These are phyloP conservation scores for Vitis hybrid DNA, from an alignment of 177 flowering plant genomes.

Conservation along the genomic window DNA sequence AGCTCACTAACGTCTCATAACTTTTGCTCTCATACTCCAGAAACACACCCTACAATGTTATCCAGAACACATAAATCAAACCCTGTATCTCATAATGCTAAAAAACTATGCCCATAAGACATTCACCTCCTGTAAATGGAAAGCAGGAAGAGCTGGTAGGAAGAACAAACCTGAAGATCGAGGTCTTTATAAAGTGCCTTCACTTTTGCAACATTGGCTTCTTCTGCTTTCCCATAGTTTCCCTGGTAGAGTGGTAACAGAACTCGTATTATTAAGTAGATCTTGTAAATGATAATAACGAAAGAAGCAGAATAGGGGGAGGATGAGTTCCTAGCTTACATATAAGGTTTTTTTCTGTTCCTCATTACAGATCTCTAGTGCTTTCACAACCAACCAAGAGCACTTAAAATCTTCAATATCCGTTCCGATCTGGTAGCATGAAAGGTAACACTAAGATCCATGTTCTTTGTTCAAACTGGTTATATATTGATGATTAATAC, in stretches of 20 bases:
- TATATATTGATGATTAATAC: neutral
- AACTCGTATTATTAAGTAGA: too few relatives aligned
- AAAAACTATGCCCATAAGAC: neutral
- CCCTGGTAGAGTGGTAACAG: slow-evolving; percentile 44
- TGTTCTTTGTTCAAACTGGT: neutral
- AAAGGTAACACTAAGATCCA: neutral
- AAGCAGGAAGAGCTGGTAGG: neutral
- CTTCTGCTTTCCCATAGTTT: slow-evolving; percentile 73
- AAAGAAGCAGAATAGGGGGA: neutral
- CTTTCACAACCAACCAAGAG: slow-evolving; percentile 35
- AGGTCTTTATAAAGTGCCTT: slow-evolving; percentile 74
- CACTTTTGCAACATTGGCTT: slow-evolving; percentile 63
- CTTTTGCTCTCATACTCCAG: slow-evolving; percentile 68
- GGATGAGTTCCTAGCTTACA: slow-evolving; percentile 9
- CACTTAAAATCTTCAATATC: slow-evolving; percentile 37
- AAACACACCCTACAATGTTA: slow-evolving; percentile 51
- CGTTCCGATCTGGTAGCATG: slow-evolving; percentile 20
- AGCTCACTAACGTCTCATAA: slow-evolving; percentile 46
- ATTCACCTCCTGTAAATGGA: neutral
- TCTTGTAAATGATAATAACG: neutral
- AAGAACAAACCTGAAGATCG: slow-evolving; percentile 62
- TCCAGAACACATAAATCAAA: neutral
- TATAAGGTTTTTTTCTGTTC: slow-evolving; percentile 24
- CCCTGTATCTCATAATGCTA: neutral
- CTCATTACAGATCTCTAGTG: slow-evolving; percentile 23